phyloP scores from a whole-genome alignment of 108 stramenopile species.

The Skeletonema costatum region DNA sequence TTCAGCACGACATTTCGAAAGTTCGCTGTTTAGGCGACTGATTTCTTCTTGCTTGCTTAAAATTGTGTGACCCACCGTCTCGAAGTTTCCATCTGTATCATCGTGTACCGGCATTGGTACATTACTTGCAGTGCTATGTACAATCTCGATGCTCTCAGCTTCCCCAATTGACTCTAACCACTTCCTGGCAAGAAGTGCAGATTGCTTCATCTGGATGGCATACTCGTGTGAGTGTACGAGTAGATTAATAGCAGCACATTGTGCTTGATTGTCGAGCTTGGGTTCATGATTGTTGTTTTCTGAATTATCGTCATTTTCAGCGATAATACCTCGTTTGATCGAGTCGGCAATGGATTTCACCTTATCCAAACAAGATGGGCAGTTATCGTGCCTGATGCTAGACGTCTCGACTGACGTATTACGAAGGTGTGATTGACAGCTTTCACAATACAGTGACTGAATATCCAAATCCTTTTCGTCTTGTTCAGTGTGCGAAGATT shows the following conservation, averaged over 20 bases:
- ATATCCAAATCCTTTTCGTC: not conserved
- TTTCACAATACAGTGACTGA: constrained; percentile 10
- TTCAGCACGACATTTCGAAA: constrained; percentile 74
- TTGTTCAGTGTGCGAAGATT: not conserved
- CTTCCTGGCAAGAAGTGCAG: constrained; percentile 58
- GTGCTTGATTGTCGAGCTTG: constrained; percentile 16
- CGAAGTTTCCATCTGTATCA: constrained; percentile 15
- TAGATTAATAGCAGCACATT: constrained; percentile 47
- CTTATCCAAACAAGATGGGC: constrained; percentile 15
- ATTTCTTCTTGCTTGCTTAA: constrained; percentile 45
- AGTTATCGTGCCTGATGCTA: not conserved
- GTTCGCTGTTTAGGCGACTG: constrained; percentile 62
- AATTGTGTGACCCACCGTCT: constrained; percentile 35
- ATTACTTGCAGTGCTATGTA: not conserved
- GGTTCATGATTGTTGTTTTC: constrained; percentile 24
- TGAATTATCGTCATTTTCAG: constrained; percentile 4
- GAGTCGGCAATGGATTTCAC: constrained; percentile 23
- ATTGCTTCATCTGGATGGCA: constrained; percentile 66
- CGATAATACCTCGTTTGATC: constrained; percentile 20
- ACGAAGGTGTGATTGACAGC: not conserved
- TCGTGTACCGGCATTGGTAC: not conserved
- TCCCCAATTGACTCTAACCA: constrained; percentile 66
- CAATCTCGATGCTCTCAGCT: not conserved
- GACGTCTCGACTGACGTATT: not conserved
- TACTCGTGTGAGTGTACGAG: constrained; percentile 65